Conservation (phyloP, 305 asterid genomes). For the Fraxinus latifolia region DNA sequence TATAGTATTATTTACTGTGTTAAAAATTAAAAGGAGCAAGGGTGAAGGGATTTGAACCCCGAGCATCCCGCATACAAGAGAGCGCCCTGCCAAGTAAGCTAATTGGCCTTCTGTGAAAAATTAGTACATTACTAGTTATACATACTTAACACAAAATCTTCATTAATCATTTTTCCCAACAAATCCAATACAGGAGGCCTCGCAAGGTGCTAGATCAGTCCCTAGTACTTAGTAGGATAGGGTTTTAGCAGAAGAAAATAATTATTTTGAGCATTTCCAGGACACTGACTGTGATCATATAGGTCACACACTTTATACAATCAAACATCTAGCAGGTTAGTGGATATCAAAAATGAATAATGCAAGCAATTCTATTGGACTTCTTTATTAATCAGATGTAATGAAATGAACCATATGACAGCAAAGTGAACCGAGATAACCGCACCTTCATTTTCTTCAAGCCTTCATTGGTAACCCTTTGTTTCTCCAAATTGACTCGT, state of each 20-base stretch:
- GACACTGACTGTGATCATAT: not conserved
- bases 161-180: too few species aligned
- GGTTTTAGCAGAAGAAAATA: not conserved
- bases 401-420: not conserved
- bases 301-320: not conserved
- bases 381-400: not conserved
- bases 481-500: slow-evolving; percentile 49
- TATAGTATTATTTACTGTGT: too few species aligned
- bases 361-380: not conserved
- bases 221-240: not conserved
- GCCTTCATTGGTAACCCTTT: slow-evolving; percentile 47
- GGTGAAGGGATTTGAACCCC: too few species aligned
- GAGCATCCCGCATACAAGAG: too few species aligned
- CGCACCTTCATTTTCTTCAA: slow-evolving; percentile 72
- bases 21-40: too few species aligned
- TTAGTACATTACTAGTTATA: too few species aligned
- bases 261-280: not conserved
- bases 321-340: not conserved
- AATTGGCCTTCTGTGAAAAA: too few species aligned
- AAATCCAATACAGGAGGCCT: too few species aligned
- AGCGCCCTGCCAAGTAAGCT: too few species aligned
- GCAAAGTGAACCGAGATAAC: not conserved
- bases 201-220: too few species aligned
- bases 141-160: too few species aligned
- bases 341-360: not conserved